Percentiles rank a stretch among this genome's conserved stretches.
These are phyloP conservation scores for Hypericum perforatum DNA, from an alignment of 345 rosid genomes.

Conservation along the genomic window DNA sequence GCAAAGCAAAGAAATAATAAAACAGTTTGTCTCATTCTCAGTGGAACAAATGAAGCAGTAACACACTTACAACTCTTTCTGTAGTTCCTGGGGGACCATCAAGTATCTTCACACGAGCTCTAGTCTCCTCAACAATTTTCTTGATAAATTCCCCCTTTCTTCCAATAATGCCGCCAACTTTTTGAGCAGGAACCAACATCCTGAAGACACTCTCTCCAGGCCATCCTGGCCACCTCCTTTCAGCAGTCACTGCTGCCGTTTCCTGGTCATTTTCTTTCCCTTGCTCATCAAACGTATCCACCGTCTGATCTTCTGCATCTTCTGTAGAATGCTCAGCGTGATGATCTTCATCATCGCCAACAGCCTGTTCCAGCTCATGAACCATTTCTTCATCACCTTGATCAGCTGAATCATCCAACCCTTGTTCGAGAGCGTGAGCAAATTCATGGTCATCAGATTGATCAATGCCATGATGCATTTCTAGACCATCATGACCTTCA, in stretches of 20 bases:
- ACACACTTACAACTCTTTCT: slow-evolving; percentile 92
- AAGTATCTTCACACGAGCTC: slow-evolving; percentile 94
- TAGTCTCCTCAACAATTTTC: slow-evolving; percentile 93
- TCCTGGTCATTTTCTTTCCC: slow-evolving; percentile 12
- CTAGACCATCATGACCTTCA: slow-evolving; percentile 1
- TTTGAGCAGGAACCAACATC: slow-evolving; percentile 95
- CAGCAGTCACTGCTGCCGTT: slow-evolving; percentile 33
- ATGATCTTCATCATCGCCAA: slow-evolving; percentile 1
- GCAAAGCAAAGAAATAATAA: too few species aligned
- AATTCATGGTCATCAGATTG: not conserved
- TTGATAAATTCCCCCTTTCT: slow-evolving; percentile 96
- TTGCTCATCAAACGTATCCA: slow-evolving; percentile 13
- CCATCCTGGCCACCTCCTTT: slow-evolving; percentile 99
- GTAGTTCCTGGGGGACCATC: slow-evolving; percentile 99
- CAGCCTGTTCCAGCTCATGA: slow-evolving; percentile 6
- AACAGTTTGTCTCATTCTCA: too few species aligned
- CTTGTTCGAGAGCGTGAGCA: slow-evolving; percentile 8
- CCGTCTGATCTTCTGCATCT: slow-evolving; percentile 1
- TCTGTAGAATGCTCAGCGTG: slow-evolving; percentile 6
- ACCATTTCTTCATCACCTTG: slow-evolving; percentile 3
- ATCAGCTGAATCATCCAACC: slow-evolving; percentile 7
- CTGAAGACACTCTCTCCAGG: slow-evolving; percentile 99
- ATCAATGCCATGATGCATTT: not conserved
- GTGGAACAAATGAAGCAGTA: slow-evolving; percentile 6
- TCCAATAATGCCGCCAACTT: slow-evolving; percentile 97